phyloP scores from a whole-genome alignment of 2,329 filamentous ascomycete species.

The Annulohypoxylon truncatum region DNA sequence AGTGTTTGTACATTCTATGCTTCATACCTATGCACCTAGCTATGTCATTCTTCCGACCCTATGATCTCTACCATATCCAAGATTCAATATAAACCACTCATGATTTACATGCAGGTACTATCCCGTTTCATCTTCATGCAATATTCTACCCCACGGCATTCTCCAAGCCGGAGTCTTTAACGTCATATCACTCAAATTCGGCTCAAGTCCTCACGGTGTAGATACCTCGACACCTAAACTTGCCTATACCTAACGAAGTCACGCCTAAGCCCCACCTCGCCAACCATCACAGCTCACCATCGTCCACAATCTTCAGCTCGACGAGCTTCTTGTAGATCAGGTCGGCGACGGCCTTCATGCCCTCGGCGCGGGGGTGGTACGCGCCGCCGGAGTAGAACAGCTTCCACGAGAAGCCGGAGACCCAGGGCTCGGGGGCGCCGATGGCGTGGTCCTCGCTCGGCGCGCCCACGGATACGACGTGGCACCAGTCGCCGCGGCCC shows the following conservation, averaged over 20 bases:
- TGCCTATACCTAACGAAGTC: neutral
- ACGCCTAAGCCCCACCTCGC: neutral
- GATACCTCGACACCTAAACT: neutral
- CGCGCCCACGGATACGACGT: slow-evolving; percentile 41
- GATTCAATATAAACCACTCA: too few relatives aligned
- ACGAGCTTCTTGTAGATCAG: slow-evolving; percentile 44
- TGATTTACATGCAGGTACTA: slow-evolving; percentile 1
- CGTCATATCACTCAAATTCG: neutral
- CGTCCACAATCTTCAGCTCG: slow-evolving; percentile 41
- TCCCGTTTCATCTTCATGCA: neutral
- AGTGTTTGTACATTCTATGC: neutral
- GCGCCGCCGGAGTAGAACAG: slow-evolving; percentile 42
- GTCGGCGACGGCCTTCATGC: slow-evolving; percentile 48
- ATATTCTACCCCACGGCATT: neutral
- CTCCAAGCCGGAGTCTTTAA: neutral
- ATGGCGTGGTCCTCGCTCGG: slow-evolving; percentile 46
- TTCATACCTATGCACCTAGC: too few relatives aligned
- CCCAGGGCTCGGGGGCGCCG: slow-evolving; percentile 48
- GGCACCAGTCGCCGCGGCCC: slow-evolving; percentile 47
- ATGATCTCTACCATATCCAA: neutral
- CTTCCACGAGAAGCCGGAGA: slow-evolving; percentile 47
- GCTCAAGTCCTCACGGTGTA: too few relatives aligned
- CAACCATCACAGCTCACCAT: slow-evolving; percentile 23
- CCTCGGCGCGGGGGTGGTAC: slow-evolving; percentile 48
- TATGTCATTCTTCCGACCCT: neutral